A percentile compares a stretch with the other conserved stretches of the same genome.
Conservation (phyloP, 2,329 filamentous ascomycete species). For the Akanthomyces dipterigenus region DNA sequence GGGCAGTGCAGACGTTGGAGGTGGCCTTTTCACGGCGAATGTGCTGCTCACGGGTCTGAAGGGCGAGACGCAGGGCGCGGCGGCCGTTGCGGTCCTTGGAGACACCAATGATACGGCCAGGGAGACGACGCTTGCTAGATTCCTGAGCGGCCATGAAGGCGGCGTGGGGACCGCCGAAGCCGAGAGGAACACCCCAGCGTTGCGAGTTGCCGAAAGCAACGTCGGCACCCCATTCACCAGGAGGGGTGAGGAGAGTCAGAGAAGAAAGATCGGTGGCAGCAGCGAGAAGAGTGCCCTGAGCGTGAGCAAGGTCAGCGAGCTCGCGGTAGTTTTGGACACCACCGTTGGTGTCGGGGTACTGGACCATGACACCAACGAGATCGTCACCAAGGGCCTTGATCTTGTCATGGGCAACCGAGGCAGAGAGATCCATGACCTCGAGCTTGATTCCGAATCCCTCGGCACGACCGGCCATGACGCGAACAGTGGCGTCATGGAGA, state of each 20-base stretch:
- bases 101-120: slow-evolving; percentile 80
- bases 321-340: slow-evolving; percentile 67
- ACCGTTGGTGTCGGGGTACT: slow-evolving; percentile 88
- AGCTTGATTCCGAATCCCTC: slow-evolving; percentile 87
- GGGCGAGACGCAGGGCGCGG: slow-evolving; percentile 69
- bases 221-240: slow-evolving; percentile 90
- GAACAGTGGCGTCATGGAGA: slow-evolving; percentile 79
- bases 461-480: slow-evolving; percentile 76
- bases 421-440: slow-evolving; percentile 63
- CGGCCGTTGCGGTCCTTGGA: slow-evolving; percentile 85
- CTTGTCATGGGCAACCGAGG: slow-evolving; percentile 50
- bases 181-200: slow-evolving; percentile 84
- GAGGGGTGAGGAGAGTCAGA: slow-evolving; percentile 78
- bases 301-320: slow-evolving; percentile 71
- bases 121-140: slow-evolving; percentile 90
- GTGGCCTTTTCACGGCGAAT: slow-evolving; percentile 95
- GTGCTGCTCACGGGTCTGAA: slow-evolving; percentile 89
- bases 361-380: slow-evolving; percentile 83
- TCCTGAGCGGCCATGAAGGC: slow-evolving; percentile 92
- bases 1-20: slow-evolving; percentile 94
- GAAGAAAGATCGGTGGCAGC: slow-evolving; percentile 87
- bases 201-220: slow-evolving; percentile 92
- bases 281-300: slow-evolving; percentile 70
- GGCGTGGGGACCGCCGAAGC: slow-evolving; percentile 90
- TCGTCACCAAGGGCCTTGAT: slow-evolving; percentile 73